Conservation (phyloP, 2,329 filamentous ascomycete genomes). For the Fusarium nygamai region DNA sequence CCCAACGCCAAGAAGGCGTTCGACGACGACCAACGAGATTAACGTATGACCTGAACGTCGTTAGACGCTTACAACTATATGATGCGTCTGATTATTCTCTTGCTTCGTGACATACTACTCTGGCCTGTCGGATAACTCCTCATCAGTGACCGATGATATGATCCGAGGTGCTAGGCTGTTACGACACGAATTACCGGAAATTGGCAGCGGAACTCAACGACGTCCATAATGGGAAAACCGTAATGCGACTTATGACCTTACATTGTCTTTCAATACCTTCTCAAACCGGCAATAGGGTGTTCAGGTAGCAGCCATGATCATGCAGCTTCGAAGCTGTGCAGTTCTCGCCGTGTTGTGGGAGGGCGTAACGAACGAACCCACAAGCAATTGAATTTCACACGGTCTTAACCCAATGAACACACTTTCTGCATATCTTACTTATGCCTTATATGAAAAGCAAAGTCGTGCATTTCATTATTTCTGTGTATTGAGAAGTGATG, state of each 20-base stretch:
- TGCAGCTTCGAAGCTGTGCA: background rate
- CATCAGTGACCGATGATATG: background rate
- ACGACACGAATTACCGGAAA: background rate
- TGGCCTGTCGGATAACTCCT: background rate
- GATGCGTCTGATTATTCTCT: background rate
- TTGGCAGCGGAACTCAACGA: background rate
- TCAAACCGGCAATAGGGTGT: background rate
- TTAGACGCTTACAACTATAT: background rate
- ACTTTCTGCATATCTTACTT: background rate
- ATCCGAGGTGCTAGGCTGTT: background rate
- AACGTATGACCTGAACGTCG: background rate
- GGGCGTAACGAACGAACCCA: background rate
- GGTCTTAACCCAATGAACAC: too few species aligned
- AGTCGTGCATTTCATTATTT: background rate
- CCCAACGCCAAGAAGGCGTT: background rate
- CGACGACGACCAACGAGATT: background rate
- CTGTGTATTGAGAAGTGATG: background rate
- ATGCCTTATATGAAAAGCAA: background rate
- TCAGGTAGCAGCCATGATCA: background rate
- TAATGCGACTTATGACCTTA: background rate
- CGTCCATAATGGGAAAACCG: background rate
- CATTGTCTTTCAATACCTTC: background rate
- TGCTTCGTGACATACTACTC: background rate
- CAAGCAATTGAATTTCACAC: background rate
- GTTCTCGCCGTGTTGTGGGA: background rate